Percentiles rank a stretch among this genome's conserved stretches.
Conservation (phyloP, 2,329 filamentous ascomycete species). For the Stagonosporopsis tanaceti region DNA sequence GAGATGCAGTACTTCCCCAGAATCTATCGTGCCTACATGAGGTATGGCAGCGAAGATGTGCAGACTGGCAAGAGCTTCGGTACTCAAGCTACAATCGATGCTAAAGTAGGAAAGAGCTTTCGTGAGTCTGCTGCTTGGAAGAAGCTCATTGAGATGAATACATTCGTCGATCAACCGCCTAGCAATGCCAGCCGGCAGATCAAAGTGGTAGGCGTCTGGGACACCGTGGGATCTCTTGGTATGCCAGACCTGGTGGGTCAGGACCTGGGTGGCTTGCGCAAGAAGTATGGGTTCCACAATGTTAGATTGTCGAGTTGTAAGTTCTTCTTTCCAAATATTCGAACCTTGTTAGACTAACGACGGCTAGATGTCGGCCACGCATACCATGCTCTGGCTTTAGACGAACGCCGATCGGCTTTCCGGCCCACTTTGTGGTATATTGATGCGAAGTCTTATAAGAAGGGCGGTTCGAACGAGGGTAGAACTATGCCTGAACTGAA, state of each 20-base stretch:
- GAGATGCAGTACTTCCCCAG: slow-evolving; percentile 55
- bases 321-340: slow-evolving; percentile 10
- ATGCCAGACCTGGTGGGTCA: slow-evolving; percentile 53
- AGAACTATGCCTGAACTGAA: slow-evolving; percentile 51
- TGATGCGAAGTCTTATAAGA: slow-evolving; percentile 29
- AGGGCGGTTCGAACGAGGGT: slow-evolving; percentile 25
- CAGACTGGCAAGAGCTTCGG: background rate
- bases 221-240: slow-evolving; percentile 58
- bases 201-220: slow-evolving; percentile 58
- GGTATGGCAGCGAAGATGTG: background rate
- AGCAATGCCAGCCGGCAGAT: slow-evolving; percentile 40
- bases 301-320: slow-evolving; percentile 44
- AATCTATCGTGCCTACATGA: slow-evolving; percentile 51
- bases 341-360: slow-evolving; percentile 24
- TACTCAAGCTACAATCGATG: background rate
- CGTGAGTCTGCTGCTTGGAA: slow-evolving; percentile 40
- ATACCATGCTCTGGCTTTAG: slow-evolving; percentile 63
- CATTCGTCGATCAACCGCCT: background rate
- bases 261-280: slow-evolving; percentile 26
- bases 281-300: slow-evolving; percentile 46
- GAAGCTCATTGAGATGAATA: slow-evolving; percentile 35
- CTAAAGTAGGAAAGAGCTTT: slow-evolving; percentile 20
- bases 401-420: slow-evolving; percentile 62
- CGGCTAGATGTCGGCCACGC: slow-evolving; percentile 58
- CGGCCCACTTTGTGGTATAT: slow-evolving; percentile 61